Conservation (phyloP, 1,284 basidiomycete genomes). For the Chiua sp. region DNA sequence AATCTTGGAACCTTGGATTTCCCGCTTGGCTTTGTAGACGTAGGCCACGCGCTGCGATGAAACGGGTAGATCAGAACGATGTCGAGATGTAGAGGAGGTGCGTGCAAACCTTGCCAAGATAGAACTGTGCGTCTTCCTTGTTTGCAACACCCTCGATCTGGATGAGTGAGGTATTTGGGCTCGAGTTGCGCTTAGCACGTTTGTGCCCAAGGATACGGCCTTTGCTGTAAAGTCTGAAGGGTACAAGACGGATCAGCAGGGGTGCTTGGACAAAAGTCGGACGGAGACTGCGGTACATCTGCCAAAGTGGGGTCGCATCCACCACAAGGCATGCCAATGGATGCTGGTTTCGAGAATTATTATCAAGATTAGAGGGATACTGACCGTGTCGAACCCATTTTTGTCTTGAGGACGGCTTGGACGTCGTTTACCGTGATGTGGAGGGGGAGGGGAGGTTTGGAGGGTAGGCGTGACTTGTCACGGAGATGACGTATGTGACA, state of each 20-base stretch:
- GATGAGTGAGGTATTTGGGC: constrained; percentile 95
- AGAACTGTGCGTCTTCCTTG: constrained; percentile 96
- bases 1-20: constrained; percentile 91
- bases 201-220: constrained; percentile 98
- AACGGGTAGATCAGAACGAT: not conserved
- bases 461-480: constrained; percentile 36
- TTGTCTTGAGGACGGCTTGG: constrained; percentile 49
- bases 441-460: constrained; percentile 11
- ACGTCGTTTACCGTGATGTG: constrained; percentile 29
- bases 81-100: not conserved
- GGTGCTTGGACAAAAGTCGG: not conserved
- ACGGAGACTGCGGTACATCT: constrained; percentile 20
- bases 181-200: constrained; percentile 96
- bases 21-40: constrained; percentile 96
- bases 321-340: constrained; percentile 38
- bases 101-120: constrained; percentile 92
- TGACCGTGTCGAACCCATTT: constrained; percentile 82
- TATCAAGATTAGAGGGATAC: constrained; percentile 32
- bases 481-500: constrained; percentile 27
- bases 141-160: constrained; percentile 97
- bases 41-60: constrained; percentile 86
- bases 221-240: constrained; percentile 90
- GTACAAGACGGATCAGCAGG: constrained; percentile 12
- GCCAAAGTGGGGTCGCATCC: constrained; percentile 20
- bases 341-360: constrained; percentile 15